Percentiles rank a stretch among this genome's conserved stretches.
These are phyloP conservation scores for Jatropha podagrica DNA, from an alignment of 441 rosid genomes.

Conservation along the genomic window DNA sequence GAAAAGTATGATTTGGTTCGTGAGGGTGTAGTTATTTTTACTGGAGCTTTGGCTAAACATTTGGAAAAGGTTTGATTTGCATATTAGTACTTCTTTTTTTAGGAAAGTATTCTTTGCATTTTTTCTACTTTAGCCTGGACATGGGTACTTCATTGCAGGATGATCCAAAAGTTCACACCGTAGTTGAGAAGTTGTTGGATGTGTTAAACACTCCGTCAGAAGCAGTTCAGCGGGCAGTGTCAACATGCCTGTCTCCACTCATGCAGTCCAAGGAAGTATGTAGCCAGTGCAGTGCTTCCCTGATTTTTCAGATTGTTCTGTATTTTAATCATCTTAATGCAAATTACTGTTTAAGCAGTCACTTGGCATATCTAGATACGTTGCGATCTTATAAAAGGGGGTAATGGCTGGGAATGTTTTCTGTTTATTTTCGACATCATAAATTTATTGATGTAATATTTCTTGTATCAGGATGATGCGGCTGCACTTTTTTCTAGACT, in stretches of 20 bases:
- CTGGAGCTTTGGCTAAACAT: conserved; percentile 98
- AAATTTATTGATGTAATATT: conserved; percentile 19
- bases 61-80: conserved; percentile 62
- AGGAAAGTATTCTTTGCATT: conserved; percentile 1
- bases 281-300: conserved; percentile 11
- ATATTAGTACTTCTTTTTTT: not conserved
- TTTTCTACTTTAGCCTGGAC: conserved; percentile 20
- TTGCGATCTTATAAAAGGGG: not conserved
- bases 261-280: conserved; percentile 85
- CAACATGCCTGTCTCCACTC: conserved; percentile 89
- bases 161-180: conserved; percentile 95
- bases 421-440: not conserved
- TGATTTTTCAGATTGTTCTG: conserved; percentile 12
- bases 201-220: conserved; percentile 98
- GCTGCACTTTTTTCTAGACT: conserved; percentile 70
- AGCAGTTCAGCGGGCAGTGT: conserved; percentile 98
- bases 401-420: not conserved
- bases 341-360: not conserved
- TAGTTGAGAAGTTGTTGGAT: conserved; percentile 95
- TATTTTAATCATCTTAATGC: not conserved
- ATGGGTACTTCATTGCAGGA: conserved; percentile 52
- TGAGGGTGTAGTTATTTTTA: conserved; percentile 97
- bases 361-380: not conserved
- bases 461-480: conserved; percentile 68
- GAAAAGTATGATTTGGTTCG: conserved; percentile 95